Conservation (phyloP, 495 filamentous ascomycete genomes). For the Diplogelasinospora grovesii region DNA sequence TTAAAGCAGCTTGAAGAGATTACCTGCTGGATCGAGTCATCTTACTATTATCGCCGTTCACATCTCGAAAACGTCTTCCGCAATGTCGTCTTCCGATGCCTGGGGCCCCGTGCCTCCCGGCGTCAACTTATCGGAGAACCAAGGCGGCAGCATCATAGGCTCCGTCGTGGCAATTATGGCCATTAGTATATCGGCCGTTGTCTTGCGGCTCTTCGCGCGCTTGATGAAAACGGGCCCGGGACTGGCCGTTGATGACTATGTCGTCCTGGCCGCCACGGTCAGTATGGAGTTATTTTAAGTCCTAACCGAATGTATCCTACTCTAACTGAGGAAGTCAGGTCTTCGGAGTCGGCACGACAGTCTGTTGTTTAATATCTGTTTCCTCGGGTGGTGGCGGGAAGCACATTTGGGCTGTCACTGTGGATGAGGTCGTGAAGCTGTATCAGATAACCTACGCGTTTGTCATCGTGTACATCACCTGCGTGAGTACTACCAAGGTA, state of each 20-base stretch:
- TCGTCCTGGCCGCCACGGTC: conserved; percentile 14
- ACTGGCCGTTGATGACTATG: conserved; percentile 15
- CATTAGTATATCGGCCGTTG: conserved; percentile 10
- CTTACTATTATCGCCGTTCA: not conserved
- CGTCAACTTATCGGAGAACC: conserved; percentile 14
- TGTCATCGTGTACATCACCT: conserved; percentile 22
- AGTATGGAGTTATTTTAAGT: not conserved
- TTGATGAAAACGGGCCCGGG: conserved; percentile 12
- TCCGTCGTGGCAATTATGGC: conserved; percentile 15
- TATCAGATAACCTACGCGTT: conserved; percentile 20
- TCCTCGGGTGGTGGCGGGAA: conserved; percentile 16
- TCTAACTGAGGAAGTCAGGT: conserved; percentile 5
- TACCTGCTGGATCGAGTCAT: not conserved
- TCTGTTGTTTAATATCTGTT: conserved; percentile 15
- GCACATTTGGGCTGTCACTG: conserved; percentile 14
- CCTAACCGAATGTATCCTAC: not conserved
- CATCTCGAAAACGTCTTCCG: no score
- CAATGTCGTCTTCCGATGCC: conserved; percentile 12
- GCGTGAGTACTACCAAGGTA: conserved; percentile 18
- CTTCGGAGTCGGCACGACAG: conserved; percentile 14
- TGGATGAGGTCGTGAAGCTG: conserved; percentile 14
- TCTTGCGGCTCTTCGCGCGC: conserved; percentile 10
- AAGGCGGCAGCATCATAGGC: conserved; percentile 12
- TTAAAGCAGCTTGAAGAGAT: not conserved
- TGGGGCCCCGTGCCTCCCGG: conserved; percentile 12